Percentiles rank a stretch among this genome's conserved stretches.
phyloP scores from a whole-genome alignment of 2,329 filamentous ascomycete genomes.

The Scleromitrula shiraiana region DNA sequence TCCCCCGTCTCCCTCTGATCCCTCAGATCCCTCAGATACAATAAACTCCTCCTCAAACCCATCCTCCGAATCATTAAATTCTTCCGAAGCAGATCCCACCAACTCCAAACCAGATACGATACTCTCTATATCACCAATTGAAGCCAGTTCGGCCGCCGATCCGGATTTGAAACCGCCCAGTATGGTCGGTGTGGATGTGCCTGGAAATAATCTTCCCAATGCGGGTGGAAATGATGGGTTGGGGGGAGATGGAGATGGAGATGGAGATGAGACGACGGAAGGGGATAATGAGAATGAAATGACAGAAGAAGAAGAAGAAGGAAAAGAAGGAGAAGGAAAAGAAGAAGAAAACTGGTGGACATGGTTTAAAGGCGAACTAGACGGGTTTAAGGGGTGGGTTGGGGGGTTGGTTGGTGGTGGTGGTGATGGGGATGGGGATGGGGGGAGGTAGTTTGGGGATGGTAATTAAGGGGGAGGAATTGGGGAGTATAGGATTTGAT shows the following conservation, averaged over 20 bases:
- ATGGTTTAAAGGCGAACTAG: slow-evolving; percentile 43
- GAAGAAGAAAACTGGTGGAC: slow-evolving; percentile 39
- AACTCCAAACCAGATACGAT: slow-evolving; percentile 37
- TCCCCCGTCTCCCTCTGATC: too few species aligned
- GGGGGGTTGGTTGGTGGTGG: not conserved
- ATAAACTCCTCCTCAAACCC: too few species aligned
- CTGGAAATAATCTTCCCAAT: slow-evolving; percentile 12
- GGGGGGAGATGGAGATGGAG: slow-evolving; percentile 15
- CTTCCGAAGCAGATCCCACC: slow-evolving; percentile 32
- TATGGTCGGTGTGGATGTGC: slow-evolving; percentile 24
- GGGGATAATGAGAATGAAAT: slow-evolving; percentile 20
- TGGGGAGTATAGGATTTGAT: too few species aligned
- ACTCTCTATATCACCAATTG: slow-evolving; percentile 26
- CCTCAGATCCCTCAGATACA: too few species aligned
- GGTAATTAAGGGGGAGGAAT: too few species aligned
- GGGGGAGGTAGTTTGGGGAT: too few species aligned
- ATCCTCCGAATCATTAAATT: slow-evolving; percentile 37
- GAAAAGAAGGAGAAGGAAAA: too few species aligned
- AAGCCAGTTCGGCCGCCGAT: slow-evolving; percentile 23
- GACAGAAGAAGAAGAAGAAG: slow-evolving; percentile 27
- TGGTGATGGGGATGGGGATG: too few species aligned
- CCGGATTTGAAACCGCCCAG: slow-evolving; percentile 20
- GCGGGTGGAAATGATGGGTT: slow-evolving; percentile 17
- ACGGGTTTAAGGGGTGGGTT: slow-evolving; percentile 30
- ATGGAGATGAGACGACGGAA: slow-evolving; percentile 16